Base-by-base conservation (phyloP, 257 asterid genomes). In the Capsicum chinense region DNA sequence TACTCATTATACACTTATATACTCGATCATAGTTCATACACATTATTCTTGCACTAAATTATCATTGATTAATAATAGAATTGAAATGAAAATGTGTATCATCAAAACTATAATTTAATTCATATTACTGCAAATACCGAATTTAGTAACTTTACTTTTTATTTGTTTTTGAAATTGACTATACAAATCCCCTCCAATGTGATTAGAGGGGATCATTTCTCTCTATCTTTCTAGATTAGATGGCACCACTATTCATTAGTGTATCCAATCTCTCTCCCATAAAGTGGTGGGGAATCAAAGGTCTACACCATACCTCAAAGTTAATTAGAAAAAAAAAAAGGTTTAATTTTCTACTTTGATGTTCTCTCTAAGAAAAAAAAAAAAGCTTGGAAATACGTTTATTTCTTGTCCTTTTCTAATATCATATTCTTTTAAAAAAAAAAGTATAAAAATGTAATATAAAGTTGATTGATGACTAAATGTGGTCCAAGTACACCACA, bases 401-500 rank as follows among this genome's bases (percentile, higher is more conserved):
- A 19, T 19, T 73, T 11, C 42, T 48, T 47, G 59, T 48, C 59
- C 12, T 19, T 73, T 11, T 73, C 44, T 48, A 48, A 19, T 73
- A 48, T 12, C 19, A 19, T 48, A 13, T 19, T 47, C n/a, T 11
- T 44, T 3, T 5, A 5, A 3, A 39, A 26, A 26, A 71, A 21
- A 42, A 74, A 48, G 11, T 47, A 73, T 19, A 6, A 1, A 74
- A 50, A 73, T 73, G 60, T 19, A 48, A 73, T 73, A 21, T 19
- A 48, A 73, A 73, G 80, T 19, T 48, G 58, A 12, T 48, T 73
- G 80, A 12, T 73, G 13, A 73, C 60, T 19, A 19, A 74, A 21
- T 74, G 81, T 74, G 62, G 81, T 74, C 81, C 81, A 50, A 63
- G 39, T 63, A 74, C 62, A 12, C 42, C 37, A 73, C 80, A 26